Base-by-base conservation (phyloP, 257 asterid species). In the Solanum rostratum region DNA sequence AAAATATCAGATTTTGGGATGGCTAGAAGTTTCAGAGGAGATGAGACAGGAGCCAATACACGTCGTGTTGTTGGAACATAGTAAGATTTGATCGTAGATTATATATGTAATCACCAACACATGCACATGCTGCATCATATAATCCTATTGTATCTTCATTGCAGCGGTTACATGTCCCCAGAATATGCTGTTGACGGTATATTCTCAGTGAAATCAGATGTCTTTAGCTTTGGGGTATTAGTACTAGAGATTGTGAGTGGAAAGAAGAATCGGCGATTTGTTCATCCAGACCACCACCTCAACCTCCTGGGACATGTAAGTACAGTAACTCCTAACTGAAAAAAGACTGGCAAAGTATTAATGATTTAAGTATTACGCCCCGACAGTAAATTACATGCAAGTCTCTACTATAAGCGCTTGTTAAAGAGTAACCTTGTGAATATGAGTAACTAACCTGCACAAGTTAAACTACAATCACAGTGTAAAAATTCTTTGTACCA, bases 1-100 rank as follows among this genome's bases (percentile, higher is more conserved):
- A 93, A 90, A 84, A 91, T 90, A 82, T 91, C 95, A 9, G 92
- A 93, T 57, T 93, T 91, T 54, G 93, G 97, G 7, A 69, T 88
- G 24, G 94, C 93, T 4, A 88, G 88, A 86, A 86, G 81, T 59
- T 88, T 88, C 29, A 86, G 85, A 83, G 93, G 89, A 45, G 79
- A 89, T 24, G 93, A 91, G 63, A 90, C 87, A 9, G 89, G 81
- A 83, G 92, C 83, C 52, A 90, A 85, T 63, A 92, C 94, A 20
- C 59, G 27, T 6, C 86, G 91, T 73, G 90, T 91, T 1, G 90
- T 91, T 16, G 95, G 94, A 79, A 91, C 93, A 70, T 86, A 86
- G 96, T 91, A 91, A 53, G 92, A 59, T 83, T 83, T 7, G 19
- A 41, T 11, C 14, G 27, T 53, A 37, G 11, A 20, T 27, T 39